A percentile compares a stretch with the other conserved stretches of the same genome.
phyloP scores from a whole-genome alignment of 306 rosid species.

The Begonia loranthoides region DNA sequence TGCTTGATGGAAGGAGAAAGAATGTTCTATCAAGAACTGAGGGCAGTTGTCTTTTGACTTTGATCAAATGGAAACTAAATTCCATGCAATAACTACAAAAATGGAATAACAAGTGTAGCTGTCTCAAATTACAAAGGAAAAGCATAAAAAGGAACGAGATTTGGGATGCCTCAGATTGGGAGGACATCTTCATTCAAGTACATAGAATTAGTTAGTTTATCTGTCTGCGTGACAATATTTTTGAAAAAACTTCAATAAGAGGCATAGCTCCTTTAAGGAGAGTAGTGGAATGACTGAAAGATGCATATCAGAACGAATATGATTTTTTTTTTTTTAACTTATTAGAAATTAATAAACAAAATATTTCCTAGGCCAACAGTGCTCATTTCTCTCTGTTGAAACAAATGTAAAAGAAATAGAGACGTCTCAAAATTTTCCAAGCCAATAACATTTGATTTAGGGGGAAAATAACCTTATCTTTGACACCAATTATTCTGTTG shows the following conservation, averaged over 20 bases:
- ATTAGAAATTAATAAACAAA: background rate
- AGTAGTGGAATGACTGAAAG: no score
- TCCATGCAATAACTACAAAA: no score
- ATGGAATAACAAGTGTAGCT: no score
- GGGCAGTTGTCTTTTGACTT: background rate
- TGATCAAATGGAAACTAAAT: background rate
- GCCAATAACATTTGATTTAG: background rate
- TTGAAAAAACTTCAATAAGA: no score
- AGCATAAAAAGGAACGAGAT: no score
- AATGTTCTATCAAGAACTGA: background rate
- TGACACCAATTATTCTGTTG: conserved; percentile 58
- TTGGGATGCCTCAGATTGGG: no score
- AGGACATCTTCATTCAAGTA: no score
- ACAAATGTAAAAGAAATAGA: background rate
- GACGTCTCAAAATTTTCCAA: background rate
- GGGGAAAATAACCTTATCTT: conserved; percentile 52
- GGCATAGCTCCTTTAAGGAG: no score
- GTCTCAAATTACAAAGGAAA: no score
- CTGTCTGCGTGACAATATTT: no score
- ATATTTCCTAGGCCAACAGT: background rate
- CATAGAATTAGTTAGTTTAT: no score
- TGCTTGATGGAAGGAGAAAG: background rate
- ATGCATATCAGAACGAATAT: background rate
- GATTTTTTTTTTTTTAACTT: no score
- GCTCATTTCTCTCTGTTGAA: background rate